Evolutionary conservation across 1,284 basidiomycete genomes (phyloP).

Genomic region (Vanrija sp.): DNA sequence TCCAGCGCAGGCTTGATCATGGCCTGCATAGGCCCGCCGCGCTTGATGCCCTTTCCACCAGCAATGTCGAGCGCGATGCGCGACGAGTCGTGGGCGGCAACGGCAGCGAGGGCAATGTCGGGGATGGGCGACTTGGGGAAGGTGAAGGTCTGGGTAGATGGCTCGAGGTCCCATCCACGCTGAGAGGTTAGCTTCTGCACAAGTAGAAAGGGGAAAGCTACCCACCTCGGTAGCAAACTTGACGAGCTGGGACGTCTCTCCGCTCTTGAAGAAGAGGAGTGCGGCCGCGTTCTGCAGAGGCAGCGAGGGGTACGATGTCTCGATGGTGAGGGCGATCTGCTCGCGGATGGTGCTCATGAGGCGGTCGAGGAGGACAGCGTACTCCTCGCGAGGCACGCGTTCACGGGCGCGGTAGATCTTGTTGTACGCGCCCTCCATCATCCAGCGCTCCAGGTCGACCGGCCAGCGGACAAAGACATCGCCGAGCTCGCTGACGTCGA

Average conservation of each 20-base stretch:
- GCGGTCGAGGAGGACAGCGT: constrained; percentile 44
- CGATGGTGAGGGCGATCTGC: constrained; percentile 49
- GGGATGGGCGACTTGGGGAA: constrained; percentile 22
- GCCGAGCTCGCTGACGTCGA: constrained; percentile 60
- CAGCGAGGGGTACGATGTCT: constrained; percentile 47
- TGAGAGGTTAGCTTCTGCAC: constrained; percentile 16
- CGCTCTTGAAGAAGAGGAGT: constrained; percentile 46
- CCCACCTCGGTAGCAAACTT: constrained; percentile 38
- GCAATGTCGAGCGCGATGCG: constrained; percentile 20
- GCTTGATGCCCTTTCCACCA: constrained; percentile 29
- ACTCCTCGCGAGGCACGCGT: constrained; percentile 56
- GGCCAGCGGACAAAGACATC: constrained; percentile 80
- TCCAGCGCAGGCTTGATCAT: constrained; percentile 46
- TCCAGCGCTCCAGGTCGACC: constrained; percentile 88
- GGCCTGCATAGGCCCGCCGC: constrained; percentile 38
- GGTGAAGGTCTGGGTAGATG: constrained; percentile 39
- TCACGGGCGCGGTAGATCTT: constrained; percentile 95
- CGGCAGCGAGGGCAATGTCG: constrained; percentile 20
- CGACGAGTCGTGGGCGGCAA: constrained; percentile 18
- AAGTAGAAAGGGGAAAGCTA: neutral
- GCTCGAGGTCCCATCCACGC: constrained; percentile 46
- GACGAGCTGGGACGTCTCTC: constrained; percentile 37
- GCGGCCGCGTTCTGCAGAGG: constrained; percentile 43
- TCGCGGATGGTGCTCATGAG: constrained; percentile 47
- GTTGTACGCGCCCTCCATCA: constrained; percentile 98